Conservation (phyloP, 2,329 filamentous ascomycete genomes). For the Neurospora sp. region DNA sequence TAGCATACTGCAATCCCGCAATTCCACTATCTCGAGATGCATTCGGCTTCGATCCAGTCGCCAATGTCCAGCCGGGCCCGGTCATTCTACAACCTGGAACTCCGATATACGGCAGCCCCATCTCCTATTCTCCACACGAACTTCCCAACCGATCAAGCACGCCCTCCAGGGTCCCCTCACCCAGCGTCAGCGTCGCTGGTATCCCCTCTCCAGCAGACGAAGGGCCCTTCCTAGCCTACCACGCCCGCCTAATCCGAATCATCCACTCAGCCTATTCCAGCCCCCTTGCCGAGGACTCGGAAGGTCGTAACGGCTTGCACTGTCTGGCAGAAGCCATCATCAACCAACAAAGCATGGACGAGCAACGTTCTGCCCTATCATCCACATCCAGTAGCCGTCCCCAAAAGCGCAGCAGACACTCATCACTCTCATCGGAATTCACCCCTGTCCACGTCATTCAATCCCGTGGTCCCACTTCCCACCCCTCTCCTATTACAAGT, state of each 20-base stretch:
- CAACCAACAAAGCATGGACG: constrained; percentile 27
- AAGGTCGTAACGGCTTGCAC: constrained; percentile 47
- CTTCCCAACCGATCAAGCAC: constrained; percentile 9
- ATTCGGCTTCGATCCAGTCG: constrained; percentile 29
- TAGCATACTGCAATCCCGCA: constrained; percentile 24
- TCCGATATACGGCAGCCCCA: constrained; percentile 13
- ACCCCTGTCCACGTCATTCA: neutral
- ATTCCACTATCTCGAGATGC: constrained; percentile 36
- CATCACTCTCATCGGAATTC: neutral
- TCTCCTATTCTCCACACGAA: constrained; percentile 9
- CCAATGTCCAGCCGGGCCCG: constrained; percentile 13
- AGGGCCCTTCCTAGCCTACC: constrained; percentile 22
- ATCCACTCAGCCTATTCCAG: constrained; percentile 25
- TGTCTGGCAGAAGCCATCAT: constrained; percentile 47
- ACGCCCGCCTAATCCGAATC: constrained; percentile 27
- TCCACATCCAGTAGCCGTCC: constrained; percentile 17
- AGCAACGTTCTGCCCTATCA: constrained; percentile 20
- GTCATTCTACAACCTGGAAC: constrained; percentile 1
- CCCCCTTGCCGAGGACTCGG: constrained; percentile 28
- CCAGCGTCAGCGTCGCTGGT: neutral
- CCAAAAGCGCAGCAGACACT: constrained; percentile 29
- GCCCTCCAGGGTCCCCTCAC: neutral
- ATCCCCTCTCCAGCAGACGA: constrained; percentile 12
- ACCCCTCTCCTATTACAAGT: constrained; percentile 4
- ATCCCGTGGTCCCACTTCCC: neutral